Conservation (phyloP, 1,139 yeast genomes). For the Debaryomyces fabryi region DNA sequence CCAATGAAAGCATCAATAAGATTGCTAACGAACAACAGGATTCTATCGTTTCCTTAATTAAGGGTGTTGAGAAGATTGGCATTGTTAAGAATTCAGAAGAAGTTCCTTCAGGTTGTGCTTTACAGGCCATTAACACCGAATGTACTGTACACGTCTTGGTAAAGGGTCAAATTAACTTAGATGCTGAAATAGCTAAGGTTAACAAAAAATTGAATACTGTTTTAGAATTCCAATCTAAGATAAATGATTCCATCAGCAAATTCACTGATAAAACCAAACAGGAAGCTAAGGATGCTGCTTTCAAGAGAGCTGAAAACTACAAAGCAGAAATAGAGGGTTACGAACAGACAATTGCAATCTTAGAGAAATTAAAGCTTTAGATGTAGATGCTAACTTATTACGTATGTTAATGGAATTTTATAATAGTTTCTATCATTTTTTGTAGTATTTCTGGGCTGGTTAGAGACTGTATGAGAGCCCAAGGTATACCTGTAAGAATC, state of each 20-base stretch:
- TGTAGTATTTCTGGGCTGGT: background rate
- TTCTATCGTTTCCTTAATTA: constrained; percentile 85
- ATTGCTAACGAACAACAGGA: constrained; percentile 73
- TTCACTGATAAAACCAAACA: constrained; percentile 84
- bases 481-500: too few relatives aligned
- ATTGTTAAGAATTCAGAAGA: constrained; percentile 57
- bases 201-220: constrained; percentile 70
- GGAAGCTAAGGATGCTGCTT: constrained; percentile 79
- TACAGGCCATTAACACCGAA: constrained; percentile 76
- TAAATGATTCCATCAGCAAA: constrained; percentile 57
- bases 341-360: constrained; percentile 72
- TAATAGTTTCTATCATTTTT: background rate
- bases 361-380: constrained; percentile 71
- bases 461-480: background rate
- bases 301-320: constrained; percentile 66
- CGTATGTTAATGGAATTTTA: constrained; percentile 1
- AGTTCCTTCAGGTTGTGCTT: constrained; percentile 88
- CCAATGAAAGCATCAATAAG: constrained; percentile 47
- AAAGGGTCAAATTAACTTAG: constrained; percentile 92
- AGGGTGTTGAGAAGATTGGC: constrained; percentile 76
- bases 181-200: constrained; percentile 85
- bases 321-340: constrained; percentile 87
- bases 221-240: constrained; percentile 48
- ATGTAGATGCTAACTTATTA: constrained; percentile 1
- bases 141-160: constrained; percentile 89